Base-by-base conservation (phyloP, 805 yeast species). In the Saccharomycopsis oosterbeekiorum region DNA sequence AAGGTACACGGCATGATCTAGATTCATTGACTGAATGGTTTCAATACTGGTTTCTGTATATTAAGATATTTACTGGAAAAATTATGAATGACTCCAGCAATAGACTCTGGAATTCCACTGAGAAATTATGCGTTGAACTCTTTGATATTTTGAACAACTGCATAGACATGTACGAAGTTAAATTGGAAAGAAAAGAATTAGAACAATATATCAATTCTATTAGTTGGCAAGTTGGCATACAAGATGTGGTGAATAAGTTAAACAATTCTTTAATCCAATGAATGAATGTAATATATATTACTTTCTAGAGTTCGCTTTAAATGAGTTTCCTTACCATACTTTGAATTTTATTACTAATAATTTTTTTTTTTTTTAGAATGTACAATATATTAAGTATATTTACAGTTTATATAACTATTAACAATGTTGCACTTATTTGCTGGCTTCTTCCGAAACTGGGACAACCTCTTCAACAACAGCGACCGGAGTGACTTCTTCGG, bases 391-490 rank as follows among this genome's bases (percentile, higher is more conserved):
- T 19, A 26, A 47, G 37, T 37, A 17, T 53, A 53, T 34, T 53
- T 53, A 34, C 41, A 29, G 39, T 29, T 26, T 53, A 17, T 39
- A 39, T 17, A 29, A 29, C 34, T 55, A 47, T 47, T 10, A 21
- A 47, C 53, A 47, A 14, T 47, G 29, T 17, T 19, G 26, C 21
- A 21, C 19, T 24, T 47, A 43, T 50, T 59, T 24, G 39, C 54
- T 15, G 26, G 57, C n/a, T 17, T 41, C 60, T 15, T 54, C 37
- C 11, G 11, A 55, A 21, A 58, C 24, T 19, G 40, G 19, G 14
- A 4, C 21, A 19, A 21, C 14, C 26, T 58, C 21, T 34, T 34
- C 65, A 6, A 43, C 59, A 57, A 61, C 59, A 29, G 37, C 39
- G 21, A 57, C 42, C 47, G 43, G 59, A 19, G 36, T 56, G 14